Evolutionary conservation across 2,329 filamentous ascomycete genomes (phyloP), one percentile per base, ranked within the genome.

Genomic region (Aureobasidium sp.): DNA sequence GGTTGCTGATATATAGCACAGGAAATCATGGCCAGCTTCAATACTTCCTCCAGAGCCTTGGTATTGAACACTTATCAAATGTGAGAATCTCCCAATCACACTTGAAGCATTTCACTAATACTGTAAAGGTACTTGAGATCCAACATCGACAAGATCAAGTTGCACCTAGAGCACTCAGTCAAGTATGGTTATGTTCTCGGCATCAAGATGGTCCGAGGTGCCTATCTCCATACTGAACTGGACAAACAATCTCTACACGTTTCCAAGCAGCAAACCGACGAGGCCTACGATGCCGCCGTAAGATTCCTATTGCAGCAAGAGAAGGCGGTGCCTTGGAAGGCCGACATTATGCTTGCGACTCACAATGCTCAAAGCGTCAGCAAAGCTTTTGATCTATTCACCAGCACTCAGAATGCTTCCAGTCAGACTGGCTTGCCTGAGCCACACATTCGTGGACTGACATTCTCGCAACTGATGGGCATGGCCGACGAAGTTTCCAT

Each of bases 401-500:
- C 82, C 51, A 70, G 79, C 25, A n/a, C n/a, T n/a, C 85, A 87
- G 59, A 70, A 78, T 33, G 70, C 72, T 51, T 74, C 73, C 5
- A 74, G 78, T 47, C 67, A 83, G 67, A 47, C 78, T 3, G 81
- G 81, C 5, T 82, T 87, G 1, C 80, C 83, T 3, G 78, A 88
- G 13, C n/a, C n/a, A n/a, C n/a, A n/a, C n/a, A n/a, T n/a, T n/a
- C n/a, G n/a, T n/a, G n/a, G n/a, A n/a, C n/a, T n/a, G n/a, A 78
- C 80, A 0, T 94, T 93, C 77, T 92, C 92, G 3, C 95, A 98
- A 80, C 87, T 98, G 1, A 92, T 95, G 82, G 95, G 95, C 47
- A 98, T 98, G 95, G 95, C 95, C 1, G 95, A 98, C 72, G 95
- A 98, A 76, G 90, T 98, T 61, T 94, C 91, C 66, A 85, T 86